Conservation (phyloP, 140 eudicot genomes). For the Stevia rebaudiana region DNA sequence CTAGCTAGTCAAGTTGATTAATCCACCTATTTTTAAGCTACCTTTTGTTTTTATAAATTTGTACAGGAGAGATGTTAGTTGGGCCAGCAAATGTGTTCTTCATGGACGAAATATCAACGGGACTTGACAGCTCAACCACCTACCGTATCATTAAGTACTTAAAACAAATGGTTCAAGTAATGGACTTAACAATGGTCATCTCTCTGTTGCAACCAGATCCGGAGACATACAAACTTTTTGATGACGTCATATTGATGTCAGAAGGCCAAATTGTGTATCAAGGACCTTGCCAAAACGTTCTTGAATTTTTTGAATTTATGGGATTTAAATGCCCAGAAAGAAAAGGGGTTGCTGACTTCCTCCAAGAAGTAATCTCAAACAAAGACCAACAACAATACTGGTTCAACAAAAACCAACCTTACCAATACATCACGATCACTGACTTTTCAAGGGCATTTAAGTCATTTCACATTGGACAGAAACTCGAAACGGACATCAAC, state of each 20-base stretch:
- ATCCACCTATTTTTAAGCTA: too few species aligned
- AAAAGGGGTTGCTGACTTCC: constrained; percentile 73
- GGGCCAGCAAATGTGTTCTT: constrained; percentile 48
- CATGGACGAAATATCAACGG: constrained; percentile 59
- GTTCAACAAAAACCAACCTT: constrained; percentile 31
- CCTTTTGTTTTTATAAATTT: background rate
- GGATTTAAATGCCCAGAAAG: constrained; percentile 77
- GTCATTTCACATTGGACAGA: constrained; percentile 41
- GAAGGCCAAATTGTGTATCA: constrained; percentile 53
- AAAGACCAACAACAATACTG: constrained; percentile 56
- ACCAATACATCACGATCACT: constrained; percentile 26
- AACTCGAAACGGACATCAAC: constrained; percentile 26
- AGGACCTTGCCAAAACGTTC: constrained; percentile 39
- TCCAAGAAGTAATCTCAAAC: constrained; percentile 61
- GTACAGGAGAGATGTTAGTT: constrained; percentile 54
- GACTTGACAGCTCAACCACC: constrained; percentile 56
- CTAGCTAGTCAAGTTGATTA: too few species aligned
- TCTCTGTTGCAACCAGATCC: constrained; percentile 60
- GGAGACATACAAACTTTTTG: constrained; percentile 46
- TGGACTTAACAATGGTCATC: constrained; percentile 50
- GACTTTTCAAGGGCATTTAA: constrained; percentile 34
- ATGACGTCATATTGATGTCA: constrained; percentile 49
- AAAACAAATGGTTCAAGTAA: constrained; percentile 46
- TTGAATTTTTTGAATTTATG: constrained; percentile 44
- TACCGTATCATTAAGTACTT: constrained; percentile 38